Evolutionary conservation across 2,329 filamentous ascomycete genomes (phyloP), one percentile per base, ranked within the genome.

Genomic region (Celoporthe dispersa): DNA sequence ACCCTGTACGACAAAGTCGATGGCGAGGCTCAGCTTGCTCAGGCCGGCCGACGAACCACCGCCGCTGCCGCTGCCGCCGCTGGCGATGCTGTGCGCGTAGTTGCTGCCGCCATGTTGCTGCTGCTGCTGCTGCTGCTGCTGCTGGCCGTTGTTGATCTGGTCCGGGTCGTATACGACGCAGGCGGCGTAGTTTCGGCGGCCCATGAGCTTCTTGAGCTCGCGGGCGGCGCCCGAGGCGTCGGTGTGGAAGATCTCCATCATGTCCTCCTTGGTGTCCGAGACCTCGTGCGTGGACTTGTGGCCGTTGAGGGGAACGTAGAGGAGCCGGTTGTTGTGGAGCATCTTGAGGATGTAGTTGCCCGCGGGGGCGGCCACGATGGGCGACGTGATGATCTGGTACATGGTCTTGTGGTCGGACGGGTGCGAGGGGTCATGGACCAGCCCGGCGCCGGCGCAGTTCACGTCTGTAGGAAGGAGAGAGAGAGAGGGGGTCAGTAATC

Each of bases 191-290:
- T 98, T 98, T 70, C 96, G 86, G 57, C 95, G 86, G 0, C 92
- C 94, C 94, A 99, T 99, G 66, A 99, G 87, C 77, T 95, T 92
- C 83, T 94, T 94, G 77, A 94, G 86, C 80, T 98, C 95, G 62
- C 94, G 87, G 0, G 90, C 85, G 48, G 89, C 85, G n/a, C 96
- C 95, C 67, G 91, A 93, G 22, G 96, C 94, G 76, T 99, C 96
- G 9, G 91, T 93, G 76, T 96, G 94, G 87, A 99, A 99, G 74
- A 99, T 97, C 84, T 99, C 96, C 92, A 99, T 97, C 96, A 99
- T 99, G 81, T 99, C 96, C 80, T 99, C 96, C 81, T 99, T 98
- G 62, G 96, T 99, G 79, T 99, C 96, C 1, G 91, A 92, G 1
- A 92, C 87, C 73, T 91, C 87, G 59, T 94, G 89, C 1, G 86